Conservation (phyloP, 768 basidiomycete genomes). For the Tylopilus subfusipes region DNA sequence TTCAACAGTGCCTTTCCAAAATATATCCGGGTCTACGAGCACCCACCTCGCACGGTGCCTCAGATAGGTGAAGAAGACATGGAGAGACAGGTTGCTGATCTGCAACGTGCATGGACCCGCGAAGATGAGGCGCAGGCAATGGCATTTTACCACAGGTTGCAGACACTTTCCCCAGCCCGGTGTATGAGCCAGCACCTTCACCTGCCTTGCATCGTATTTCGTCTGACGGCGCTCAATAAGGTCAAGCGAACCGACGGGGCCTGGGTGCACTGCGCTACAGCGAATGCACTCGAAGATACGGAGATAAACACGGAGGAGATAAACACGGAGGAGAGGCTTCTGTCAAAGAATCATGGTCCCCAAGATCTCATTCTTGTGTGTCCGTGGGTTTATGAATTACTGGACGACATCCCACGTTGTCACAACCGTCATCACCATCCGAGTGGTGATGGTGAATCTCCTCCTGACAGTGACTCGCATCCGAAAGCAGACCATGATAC, state of each 20-base stretch:
- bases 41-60: not conserved
- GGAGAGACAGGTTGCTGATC: not conserved
- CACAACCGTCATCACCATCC: not conserved
- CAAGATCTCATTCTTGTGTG: constrained; percentile 14
- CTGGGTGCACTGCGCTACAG: constrained; percentile 5
- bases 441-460: not conserved
- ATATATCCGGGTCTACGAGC: constrained; percentile 13
- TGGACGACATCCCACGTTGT: not conserved
- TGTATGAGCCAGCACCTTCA: constrained; percentile 8
- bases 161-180: not conserved
- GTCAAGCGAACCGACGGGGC: not conserved
- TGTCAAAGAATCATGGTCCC: not conserved
- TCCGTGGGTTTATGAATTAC: constrained; percentile 19
- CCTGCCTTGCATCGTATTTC: constrained; percentile 21
- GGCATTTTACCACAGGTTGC: constrained; percentile 7
- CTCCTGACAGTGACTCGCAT: not conserved
- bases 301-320: constrained; percentile 10
- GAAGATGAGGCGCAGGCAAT: constrained; percentile 2
- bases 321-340: not conserved
- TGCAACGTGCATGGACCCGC: not conserved
- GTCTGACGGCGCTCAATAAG: constrained; percentile 2
- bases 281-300: constrained; percentile 10
- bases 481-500: not conserved
- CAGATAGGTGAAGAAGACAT: constrained; percentile 5
- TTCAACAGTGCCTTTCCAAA: constrained; percentile 23